These are phyloP conservation scores for Pythium insidiosum DNA, from an alignment of 352 stramenopile species.

Conservation along the genomic window DNA sequence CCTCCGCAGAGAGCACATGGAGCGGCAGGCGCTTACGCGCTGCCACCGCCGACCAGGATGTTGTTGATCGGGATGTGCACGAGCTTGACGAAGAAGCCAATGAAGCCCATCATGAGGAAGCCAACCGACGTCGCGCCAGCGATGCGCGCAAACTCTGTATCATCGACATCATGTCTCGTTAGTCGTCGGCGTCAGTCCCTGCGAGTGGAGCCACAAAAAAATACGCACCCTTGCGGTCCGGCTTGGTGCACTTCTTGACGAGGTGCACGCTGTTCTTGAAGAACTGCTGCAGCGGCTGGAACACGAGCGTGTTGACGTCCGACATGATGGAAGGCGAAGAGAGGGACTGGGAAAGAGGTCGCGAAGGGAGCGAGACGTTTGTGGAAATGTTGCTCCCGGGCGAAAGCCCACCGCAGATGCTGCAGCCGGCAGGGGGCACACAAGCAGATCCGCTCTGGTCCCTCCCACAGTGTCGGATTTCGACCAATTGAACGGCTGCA, in stretches of 20 bases:
- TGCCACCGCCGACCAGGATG: conserved; percentile 93
- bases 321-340: conserved; percentile 45
- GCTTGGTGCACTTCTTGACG: conserved; percentile 99
- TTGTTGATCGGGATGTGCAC: conserved; percentile 99
- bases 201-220: too few species aligned
- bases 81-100: conserved; percentile 99
- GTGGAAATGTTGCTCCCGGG: neutral
- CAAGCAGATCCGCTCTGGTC: neutral
- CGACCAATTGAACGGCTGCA: too few species aligned
- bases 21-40: conserved; percentile 32
- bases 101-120: conserved; percentile 99
- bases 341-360: too few species aligned
- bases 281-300: conserved; percentile 96
- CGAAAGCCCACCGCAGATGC: too few species aligned
- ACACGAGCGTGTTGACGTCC: conserved; percentile 89
- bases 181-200: too few species aligned
- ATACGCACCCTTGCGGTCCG: conserved; percentile 93
- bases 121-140: conserved; percentile 92
- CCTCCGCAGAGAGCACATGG: neutral
- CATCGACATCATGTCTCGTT: conserved; percentile 6
- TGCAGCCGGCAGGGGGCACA: neutral
- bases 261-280: conserved; percentile 97
- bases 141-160: conserved; percentile 93
- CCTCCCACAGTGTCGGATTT: too few species aligned
- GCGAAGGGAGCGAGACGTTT: too few species aligned